Conservation (phyloP, 1,139 yeast species). For the Pichia sp. region DNA sequence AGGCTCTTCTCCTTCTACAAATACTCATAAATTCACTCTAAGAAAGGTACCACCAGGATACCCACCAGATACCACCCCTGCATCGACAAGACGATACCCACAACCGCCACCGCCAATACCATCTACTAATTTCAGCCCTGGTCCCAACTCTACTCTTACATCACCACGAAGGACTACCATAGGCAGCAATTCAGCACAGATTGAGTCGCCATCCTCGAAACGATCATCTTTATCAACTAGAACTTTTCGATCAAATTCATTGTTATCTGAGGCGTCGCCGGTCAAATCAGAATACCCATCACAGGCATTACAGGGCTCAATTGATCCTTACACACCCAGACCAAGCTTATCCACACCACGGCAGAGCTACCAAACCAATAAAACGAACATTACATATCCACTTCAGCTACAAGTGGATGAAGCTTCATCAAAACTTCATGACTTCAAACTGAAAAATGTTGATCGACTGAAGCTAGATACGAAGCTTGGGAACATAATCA, state of each 20-base stretch:
- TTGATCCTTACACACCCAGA: slow-evolving; percentile 2
- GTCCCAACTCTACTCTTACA: not conserved
- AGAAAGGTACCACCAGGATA: slow-evolving; percentile 7
- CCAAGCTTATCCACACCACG: slow-evolving; percentile 10
- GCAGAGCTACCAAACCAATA: slow-evolving; percentile 1
- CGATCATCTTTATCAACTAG: slow-evolving; percentile 26
- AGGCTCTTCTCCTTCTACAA: slow-evolving; percentile 19
- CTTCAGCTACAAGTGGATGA: slow-evolving; percentile 20
- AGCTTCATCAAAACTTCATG: slow-evolving; percentile 23
- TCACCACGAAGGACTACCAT: slow-evolving; percentile 10
- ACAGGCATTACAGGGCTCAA: slow-evolving; percentile 10
- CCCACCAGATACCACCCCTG: not conserved
- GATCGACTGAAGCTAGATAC: slow-evolving; percentile 23
- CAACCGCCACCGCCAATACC: slow-evolving; percentile 9
- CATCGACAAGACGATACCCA: slow-evolving; percentile 4
- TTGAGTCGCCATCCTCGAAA: slow-evolving; percentile 23
- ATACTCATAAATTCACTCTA: slow-evolving; percentile 2
- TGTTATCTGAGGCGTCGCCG: slow-evolving; percentile 22
- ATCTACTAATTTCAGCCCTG: not conserved
- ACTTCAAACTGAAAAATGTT: slow-evolving; percentile 22
- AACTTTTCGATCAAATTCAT: slow-evolving; percentile 26
- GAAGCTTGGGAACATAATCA: slow-evolving; percentile 21
- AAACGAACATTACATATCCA: slow-evolving; percentile 9
- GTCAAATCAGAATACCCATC: slow-evolving; percentile 13
- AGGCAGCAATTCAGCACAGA: slow-evolving; percentile 4